phyloP scores from a whole-genome alignment of 768 basidiomycete species.

The Leccinum barrowsii region DNA sequence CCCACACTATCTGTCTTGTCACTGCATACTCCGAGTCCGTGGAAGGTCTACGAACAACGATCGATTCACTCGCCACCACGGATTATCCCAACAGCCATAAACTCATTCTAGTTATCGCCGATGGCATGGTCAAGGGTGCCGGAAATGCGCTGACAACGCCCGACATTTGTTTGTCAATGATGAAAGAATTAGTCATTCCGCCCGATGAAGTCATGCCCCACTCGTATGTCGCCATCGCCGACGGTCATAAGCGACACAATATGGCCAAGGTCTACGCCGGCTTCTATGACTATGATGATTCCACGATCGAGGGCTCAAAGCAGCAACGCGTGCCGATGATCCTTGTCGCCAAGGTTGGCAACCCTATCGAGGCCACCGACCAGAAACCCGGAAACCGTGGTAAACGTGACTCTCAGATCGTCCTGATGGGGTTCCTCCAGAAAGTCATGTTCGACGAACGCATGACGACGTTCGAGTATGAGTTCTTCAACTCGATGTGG shows the following conservation, averaged over 20 bases:
- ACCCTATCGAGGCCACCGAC: conserved; percentile 84
- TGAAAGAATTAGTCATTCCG: conserved; percentile 87
- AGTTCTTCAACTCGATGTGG: conserved; percentile 99
- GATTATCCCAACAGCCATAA: conserved; percentile 99
- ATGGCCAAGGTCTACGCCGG: conserved; percentile 99
- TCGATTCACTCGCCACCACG: conserved; percentile 97
- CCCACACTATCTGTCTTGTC: conserved; percentile 91
- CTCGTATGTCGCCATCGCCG: conserved; percentile 97
- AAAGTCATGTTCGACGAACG: conserved; percentile 99
- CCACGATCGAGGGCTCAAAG: conserved; percentile 85
- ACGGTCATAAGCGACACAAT: conserved; percentile 99
- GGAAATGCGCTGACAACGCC: conserved; percentile 89
- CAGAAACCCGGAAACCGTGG: conserved; percentile 97
- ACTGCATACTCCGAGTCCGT: conserved; percentile 98
- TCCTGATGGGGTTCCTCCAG: conserved; percentile 96
- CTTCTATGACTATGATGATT: conserved; percentile 92
- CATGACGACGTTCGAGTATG: conserved; percentile 99
- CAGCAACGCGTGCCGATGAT: conserved; percentile 97
- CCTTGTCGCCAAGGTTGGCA: conserved; percentile 93
- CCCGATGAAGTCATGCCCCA: conserved; percentile 86
- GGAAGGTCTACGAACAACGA: conserved; percentile 92
- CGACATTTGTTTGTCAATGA: conserved; percentile 92
- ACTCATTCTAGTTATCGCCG: conserved; percentile 90
- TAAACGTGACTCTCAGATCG: conserved; percentile 97
- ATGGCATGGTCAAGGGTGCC: conserved; percentile 97